Conservation (phyloP, 2,329 filamentous ascomycete species). For the Neofusicoccum laricinum region DNA sequence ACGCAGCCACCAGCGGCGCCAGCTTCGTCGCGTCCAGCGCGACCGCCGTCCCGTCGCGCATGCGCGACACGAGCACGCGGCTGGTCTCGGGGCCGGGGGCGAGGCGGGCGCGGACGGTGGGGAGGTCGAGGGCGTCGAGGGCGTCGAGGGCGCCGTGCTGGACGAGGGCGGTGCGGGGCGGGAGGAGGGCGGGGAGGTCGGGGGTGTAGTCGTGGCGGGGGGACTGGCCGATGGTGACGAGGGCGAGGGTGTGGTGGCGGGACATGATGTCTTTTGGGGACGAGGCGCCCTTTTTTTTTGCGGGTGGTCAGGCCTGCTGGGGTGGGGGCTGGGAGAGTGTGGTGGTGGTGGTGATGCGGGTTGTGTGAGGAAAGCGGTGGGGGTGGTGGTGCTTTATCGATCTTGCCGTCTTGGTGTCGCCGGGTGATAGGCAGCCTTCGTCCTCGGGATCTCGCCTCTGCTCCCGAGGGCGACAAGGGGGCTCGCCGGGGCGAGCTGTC, state of each 20-base stretch:
- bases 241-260: neutral
- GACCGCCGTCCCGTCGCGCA: neutral
- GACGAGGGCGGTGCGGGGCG: neutral
- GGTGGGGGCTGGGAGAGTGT: neutral
- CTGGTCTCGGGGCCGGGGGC: neutral
- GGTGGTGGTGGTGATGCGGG: neutral
- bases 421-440: neutral
- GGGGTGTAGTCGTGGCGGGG: conserved; percentile 8
- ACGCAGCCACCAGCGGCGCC: neutral
- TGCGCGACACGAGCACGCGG: neutral
- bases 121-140: neutral
- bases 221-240: conserved; percentile 7
- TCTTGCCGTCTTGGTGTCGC: neutral
- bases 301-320: too few relatives aligned
- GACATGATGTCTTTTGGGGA: neutral
- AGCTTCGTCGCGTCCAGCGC: neutral
- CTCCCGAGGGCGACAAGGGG: neutral
- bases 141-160: conserved; percentile 8
- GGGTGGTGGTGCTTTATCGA: neutral
- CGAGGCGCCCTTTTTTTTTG: too few relatives aligned
- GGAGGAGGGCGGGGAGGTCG: neutral
- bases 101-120: neutral
- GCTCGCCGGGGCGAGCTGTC: neutral
- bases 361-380: neutral
- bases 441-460: neutral